These are phyloP conservation scores for Coemansia sp. DNA, from an alignment of 192 early-diverging fungal species.

Conservation along the genomic window DNA sequence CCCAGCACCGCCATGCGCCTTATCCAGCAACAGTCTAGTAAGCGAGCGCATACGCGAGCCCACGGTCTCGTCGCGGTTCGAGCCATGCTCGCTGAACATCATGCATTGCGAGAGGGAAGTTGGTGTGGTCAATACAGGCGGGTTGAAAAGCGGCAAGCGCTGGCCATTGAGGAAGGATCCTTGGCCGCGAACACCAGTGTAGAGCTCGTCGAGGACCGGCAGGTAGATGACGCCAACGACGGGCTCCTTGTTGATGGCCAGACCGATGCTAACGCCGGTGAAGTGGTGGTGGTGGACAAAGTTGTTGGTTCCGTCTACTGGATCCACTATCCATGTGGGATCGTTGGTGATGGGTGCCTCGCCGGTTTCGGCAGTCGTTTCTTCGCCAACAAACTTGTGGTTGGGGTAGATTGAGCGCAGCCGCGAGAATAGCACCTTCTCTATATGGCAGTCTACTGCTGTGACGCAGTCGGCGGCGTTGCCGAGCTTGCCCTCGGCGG, in stretches of 20 bases:
- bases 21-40: conserved; percentile 59
- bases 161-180: conserved; percentile 43
- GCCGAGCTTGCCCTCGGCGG: conserved; percentile 31
- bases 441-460: conserved; percentile 78
- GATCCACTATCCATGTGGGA: conserved; percentile 91
- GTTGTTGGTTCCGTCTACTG: conserved; percentile 77
- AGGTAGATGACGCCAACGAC: conserved; percentile 90
- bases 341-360: conserved; percentile 59
- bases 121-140: conserved; percentile 57
- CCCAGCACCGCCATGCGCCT: conserved; percentile 53
- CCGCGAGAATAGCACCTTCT: conserved; percentile 64
- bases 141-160: conserved; percentile 60
- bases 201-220: conserved; percentile 84
- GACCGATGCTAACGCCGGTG: conserved; percentile 81
- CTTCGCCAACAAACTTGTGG: conserved; percentile 89
- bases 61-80: conserved; percentile 59
- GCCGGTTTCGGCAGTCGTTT: conserved; percentile 62
- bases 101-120: conserved; percentile 65
- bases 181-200: conserved; percentile 34
- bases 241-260: conserved; percentile 69
- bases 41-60: conserved; percentile 68
- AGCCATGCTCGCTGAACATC: conserved; percentile 85
- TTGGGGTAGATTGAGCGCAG: conserved; percentile 61
- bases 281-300: conserved; percentile 77
- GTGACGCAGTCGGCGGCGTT: conserved; percentile 64